Percentiles rank a stretch among this genome's conserved stretches.
Conservation (phyloP, 176 grass and related monocot species). For the Phyllostachys edulis region DNA sequence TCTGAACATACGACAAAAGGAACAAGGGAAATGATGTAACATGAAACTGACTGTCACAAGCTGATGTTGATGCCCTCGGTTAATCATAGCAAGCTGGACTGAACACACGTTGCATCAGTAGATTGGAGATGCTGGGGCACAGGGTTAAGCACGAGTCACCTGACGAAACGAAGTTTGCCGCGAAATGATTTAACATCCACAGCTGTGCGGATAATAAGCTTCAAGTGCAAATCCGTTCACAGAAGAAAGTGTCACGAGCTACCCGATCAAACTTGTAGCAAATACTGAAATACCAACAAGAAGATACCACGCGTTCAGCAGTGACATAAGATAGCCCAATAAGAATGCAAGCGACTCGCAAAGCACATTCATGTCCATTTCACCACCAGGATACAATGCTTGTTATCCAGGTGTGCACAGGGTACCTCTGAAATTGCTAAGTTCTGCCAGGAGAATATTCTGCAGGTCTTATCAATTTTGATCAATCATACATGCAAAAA, state of each 20-base stretch:
- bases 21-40: slow-evolving; percentile 10
- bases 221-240: neutral
- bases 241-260: neutral
- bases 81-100: neutral
- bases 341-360: neutral
- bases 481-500: slow-evolving; percentile 6
- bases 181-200: slow-evolving; percentile 9
- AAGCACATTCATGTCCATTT: neutral
- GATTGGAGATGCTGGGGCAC: neutral
- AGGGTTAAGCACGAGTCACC: neutral
- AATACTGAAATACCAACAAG: neutral
- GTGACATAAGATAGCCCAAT: neutral
- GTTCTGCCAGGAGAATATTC: neutral
- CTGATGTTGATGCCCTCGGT: neutral
- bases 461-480: slow-evolving; percentile 2
- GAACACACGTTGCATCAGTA: neutral
- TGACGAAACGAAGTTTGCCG: neutral
- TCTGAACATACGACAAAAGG: neutral
- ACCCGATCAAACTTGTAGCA: neutral
- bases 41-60: neutral
- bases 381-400: neutral
- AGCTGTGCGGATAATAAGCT: slow-evolving; percentile 7
- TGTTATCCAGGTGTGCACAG: neutral
- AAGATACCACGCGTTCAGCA: neutral
- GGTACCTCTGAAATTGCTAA: neutral